These are phyloP conservation scores for Prunus dulcis DNA, from an alignment of 306 rosid genomes.

Conservation along the genomic window DNA sequence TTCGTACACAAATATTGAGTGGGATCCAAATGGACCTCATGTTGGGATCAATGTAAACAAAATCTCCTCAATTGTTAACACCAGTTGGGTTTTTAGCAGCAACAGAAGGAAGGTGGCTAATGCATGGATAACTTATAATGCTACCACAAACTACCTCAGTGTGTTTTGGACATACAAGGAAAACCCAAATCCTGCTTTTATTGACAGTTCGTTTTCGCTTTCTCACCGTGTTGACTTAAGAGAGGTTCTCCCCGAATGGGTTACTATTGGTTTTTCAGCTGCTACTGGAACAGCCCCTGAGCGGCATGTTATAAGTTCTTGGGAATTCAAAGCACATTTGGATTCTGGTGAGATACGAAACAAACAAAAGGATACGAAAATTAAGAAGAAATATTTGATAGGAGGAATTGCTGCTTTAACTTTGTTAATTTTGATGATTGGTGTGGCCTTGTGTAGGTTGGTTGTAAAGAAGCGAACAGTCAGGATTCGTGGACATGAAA, in stretches of 20 bases:
- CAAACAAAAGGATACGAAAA: neutral
- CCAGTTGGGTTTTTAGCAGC: constrained; percentile 8
- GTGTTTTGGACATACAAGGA: constrained; percentile 14
- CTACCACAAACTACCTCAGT: constrained; percentile 20
- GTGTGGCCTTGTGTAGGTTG: constrained; percentile 6
- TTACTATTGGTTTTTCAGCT: constrained; percentile 22
- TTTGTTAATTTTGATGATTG: neutral
- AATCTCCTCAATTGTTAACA: neutral
- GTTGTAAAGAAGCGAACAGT: neutral
- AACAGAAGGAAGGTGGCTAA: neutral
- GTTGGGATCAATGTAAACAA: constrained; percentile 12
- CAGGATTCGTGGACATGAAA: neutral
- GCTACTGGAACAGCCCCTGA: constrained; percentile 2
- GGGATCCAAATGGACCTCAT: neutral
- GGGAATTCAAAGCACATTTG: constrained; percentile 19
- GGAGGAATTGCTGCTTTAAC: neutral
- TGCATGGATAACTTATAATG: constrained; percentile 21
- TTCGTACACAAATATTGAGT: neutral
- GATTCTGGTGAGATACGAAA: neutral
- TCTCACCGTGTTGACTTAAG: neutral
- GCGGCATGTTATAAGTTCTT: constrained; percentile 5
- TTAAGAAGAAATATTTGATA: neutral
- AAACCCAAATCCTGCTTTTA: neutral
- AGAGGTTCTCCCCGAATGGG: constrained; percentile 19
- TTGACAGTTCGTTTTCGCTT: neutral